Percentiles rank a stretch among this genome's conserved stretches.
Conservation (phyloP, 164 flowering plant genomes). For the Stephania cephalantha region DNA sequence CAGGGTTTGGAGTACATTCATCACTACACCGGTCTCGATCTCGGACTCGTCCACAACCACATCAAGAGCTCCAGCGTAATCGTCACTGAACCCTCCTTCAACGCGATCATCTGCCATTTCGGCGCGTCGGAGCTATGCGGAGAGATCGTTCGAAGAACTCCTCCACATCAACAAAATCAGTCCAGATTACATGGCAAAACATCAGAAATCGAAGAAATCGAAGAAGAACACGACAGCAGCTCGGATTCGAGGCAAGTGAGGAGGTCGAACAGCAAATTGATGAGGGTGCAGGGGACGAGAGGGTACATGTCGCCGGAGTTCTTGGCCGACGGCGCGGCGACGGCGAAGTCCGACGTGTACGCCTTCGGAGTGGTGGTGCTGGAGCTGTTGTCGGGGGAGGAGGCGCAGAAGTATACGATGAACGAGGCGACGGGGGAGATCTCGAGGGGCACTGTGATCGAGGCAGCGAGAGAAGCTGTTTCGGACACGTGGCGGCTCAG, state of each 20-base stretch:
- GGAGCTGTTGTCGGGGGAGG: constrained; percentile 66
- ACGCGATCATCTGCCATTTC: constrained; percentile 77
- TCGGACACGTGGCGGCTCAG: constrained; percentile 40
- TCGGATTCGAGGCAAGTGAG: constrained; percentile 50
- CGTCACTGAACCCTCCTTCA: background rate
- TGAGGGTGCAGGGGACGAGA: constrained; percentile 52
- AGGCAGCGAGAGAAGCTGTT: constrained; percentile 44
- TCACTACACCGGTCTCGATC: constrained; percentile 45
- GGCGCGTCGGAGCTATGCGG: constrained; percentile 75
- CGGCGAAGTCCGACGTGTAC: constrained; percentile 64
- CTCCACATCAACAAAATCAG: background rate
- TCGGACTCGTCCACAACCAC: constrained; percentile 58
- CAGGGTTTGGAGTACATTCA: constrained; percentile 70
- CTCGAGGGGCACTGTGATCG: constrained; percentile 43
- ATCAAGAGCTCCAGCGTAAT: constrained; percentile 55
- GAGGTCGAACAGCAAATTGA: constrained; percentile 15
- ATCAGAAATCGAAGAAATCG: background rate
- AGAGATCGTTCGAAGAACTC: constrained; percentile 27
- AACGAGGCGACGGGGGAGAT: constrained; percentile 39
- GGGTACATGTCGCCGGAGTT: constrained; percentile 80
- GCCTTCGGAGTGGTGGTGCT: constrained; percentile 60
- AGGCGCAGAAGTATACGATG: constrained; percentile 35
- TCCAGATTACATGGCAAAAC: background rate
- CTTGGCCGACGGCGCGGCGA: constrained; percentile 52
- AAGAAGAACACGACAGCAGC: constrained; percentile 40